Evolutionary conservation across 2,329 filamentous ascomycete species (phyloP), one percentile per base, ranked within the genome.

Genomic region (Fusarium decemcellulare): DNA sequence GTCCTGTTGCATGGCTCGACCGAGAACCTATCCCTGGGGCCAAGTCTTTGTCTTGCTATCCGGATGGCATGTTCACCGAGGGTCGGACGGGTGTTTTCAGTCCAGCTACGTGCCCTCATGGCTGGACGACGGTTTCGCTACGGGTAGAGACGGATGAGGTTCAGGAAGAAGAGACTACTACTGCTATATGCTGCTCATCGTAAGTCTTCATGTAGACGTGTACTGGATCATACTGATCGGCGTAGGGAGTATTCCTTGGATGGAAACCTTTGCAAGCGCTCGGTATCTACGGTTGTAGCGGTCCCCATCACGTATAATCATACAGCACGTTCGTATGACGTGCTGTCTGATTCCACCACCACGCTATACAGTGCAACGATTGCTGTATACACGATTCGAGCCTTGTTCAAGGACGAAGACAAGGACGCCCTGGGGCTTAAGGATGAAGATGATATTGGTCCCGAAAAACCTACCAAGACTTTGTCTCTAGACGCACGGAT

Each of bases 131-230:
- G 5, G 81, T 75, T 34, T 76, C 77, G 15, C 64, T 80, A 8
- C 69, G 65, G 2, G 73, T 77, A 27, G 76, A 77, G 39, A 76
- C 74, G 3, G 73, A 78, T 10, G 71, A 76, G 51, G 61, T 63
- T 32, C 61, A 65, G 53, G 65, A 70, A 11, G 71, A 76, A 46
- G 76, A 76, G 30, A 81, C 78, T n/a, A 82, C 79, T 8, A 82
- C 80, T 11, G 79, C 79, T 6, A 71, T 81, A 15, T 82, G 81
- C 64, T 82, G 81, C 54, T 82, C 81, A 57, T 81, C 77, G 81
- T 82, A 79, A 62, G 81, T 78, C 36, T 29, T 16, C n/a, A 50
- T 39, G 29, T n/a, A 47, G 37, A 30, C 29, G 9, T 42, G 46
- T 36, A n/a, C 23, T 12, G 12, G 23, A n/a, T n/a, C 23, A 16